Conservation (phyloP, 768 basidiomycete species). For the Fomitopsis pulvina region DNA sequence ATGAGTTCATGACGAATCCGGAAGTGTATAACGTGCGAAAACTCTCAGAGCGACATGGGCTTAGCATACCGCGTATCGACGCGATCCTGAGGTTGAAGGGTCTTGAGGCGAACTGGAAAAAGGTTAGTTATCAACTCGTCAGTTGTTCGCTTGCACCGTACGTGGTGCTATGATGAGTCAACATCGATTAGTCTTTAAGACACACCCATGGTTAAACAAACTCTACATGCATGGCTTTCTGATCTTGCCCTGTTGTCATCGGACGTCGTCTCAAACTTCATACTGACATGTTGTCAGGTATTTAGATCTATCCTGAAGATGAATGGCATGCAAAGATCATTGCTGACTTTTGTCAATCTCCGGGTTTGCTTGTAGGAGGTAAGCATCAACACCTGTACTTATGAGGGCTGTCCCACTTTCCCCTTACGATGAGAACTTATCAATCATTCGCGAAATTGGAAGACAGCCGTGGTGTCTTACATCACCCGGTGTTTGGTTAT, state of each 20-base stretch:
- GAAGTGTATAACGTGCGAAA: slow-evolving; percentile 46
- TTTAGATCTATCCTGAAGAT: background rate
- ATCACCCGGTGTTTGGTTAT: slow-evolving; percentile 55
- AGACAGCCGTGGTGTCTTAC: slow-evolving; percentile 59
- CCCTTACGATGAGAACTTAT: slow-evolving; percentile 54
- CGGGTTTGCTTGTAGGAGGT: slow-evolving; percentile 33
- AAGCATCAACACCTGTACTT: slow-evolving; percentile 15
- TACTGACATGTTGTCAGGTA: slow-evolving; percentile 21
- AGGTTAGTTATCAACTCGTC: slow-evolving; percentile 40
- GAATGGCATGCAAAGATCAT: slow-evolving; percentile 11
- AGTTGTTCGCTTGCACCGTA: background rate
- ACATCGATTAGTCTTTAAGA: slow-evolving; percentile 97
- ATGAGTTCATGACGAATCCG: slow-evolving; percentile 54
- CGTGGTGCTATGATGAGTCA: slow-evolving; percentile 45
- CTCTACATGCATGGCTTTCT: slow-evolving; percentile 35
- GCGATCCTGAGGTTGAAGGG: slow-evolving; percentile 81
- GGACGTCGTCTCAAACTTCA: slow-evolving; percentile 9
- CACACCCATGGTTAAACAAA: slow-evolving; percentile 61
- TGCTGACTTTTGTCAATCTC: slow-evolving; percentile 8
- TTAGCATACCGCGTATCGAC: slow-evolving; percentile 75
- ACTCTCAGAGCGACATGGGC: slow-evolving; percentile 53
- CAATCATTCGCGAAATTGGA: slow-evolving; percentile 66
- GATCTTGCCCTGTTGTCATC: slow-evolving; percentile 15
- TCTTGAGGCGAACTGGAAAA: slow-evolving; percentile 61
- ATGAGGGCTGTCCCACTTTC: slow-evolving; percentile 10